Evolutionary conservation across 192 early-diverging fungal genomes (phyloP).

Genomic region (Dissophora ornata): DNA sequence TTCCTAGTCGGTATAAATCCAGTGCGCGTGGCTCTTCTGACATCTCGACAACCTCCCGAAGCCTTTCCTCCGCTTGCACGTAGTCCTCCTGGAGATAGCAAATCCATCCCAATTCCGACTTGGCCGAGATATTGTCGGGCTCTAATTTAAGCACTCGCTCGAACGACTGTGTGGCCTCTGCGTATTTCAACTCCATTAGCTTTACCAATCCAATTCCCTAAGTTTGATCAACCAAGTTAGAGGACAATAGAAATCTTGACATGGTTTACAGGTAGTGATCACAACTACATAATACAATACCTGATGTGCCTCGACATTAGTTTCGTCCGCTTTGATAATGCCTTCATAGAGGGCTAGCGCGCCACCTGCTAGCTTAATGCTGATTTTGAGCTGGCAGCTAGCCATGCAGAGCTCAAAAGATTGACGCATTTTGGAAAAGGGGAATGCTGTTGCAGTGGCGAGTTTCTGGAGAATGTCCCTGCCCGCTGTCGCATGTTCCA

Average conservation of each 20-base stretch:
- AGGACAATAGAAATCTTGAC: too few relatives aligned
- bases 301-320: constrained; percentile 60
- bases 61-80: constrained; percentile 62
- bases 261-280: too few relatives aligned
- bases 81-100: constrained; percentile 62
- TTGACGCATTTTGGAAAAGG: constrained; percentile 52
- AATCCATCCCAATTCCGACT: constrained; percentile 79
- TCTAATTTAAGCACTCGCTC: constrained; percentile 62
- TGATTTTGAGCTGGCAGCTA: constrained; percentile 67
- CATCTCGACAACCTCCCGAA: constrained; percentile 65
- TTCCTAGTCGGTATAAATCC: constrained; percentile 75
- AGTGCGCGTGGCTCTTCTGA: constrained; percentile 57
- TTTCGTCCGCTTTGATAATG: constrained; percentile 57
- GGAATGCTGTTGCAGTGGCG: constrained; percentile 29
- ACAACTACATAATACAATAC: constrained; percentile 16
- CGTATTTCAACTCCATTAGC: constrained; percentile 59
- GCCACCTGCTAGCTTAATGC: constrained; percentile 63
- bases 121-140: constrained; percentile 58
- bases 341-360: constrained; percentile 66
- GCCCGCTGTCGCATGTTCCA: constrained; percentile 63
- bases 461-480: constrained; percentile 49
- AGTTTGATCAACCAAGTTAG: too few relatives aligned
- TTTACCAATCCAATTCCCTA: constrained; percentile 71
- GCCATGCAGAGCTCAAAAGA: constrained; percentile 71
- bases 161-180: constrained; percentile 70